Conservation (phyloP, 257 asterid species). For the Agastache rugosa region DNA sequence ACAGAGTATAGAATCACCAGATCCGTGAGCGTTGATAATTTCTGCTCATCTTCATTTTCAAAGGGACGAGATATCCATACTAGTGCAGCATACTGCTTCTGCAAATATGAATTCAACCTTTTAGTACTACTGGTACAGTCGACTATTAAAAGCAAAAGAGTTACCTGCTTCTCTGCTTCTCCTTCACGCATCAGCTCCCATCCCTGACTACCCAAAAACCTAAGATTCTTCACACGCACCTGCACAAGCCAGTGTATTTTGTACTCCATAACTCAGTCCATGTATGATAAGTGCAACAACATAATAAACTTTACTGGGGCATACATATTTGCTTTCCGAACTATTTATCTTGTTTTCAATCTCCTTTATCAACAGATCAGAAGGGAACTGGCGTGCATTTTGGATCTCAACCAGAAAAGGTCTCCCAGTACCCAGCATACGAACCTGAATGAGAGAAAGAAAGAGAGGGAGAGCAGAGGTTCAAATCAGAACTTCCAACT, state of each 20-base stretch:
- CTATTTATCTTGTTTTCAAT: conserved; percentile 76
- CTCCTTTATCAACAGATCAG: conserved; percentile 67
- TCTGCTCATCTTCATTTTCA: conserved; percentile 53
- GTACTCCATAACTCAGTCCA: conserved; percentile 29
- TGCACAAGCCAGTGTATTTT: conserved; percentile 36
- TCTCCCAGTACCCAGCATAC: conserved; percentile 96
- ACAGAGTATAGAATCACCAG: conserved; percentile 47
- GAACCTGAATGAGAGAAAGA: conserved; percentile 62
- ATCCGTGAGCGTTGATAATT: conserved; percentile 62
- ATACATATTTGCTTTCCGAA: conserved; percentile 67
- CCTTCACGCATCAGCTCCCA: conserved; percentile 99
- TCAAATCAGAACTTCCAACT: conserved; percentile 30
- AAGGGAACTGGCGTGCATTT: conserved; percentile 78
- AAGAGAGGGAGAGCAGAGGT: background rate
- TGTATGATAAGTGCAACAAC: conserved; percentile 27
- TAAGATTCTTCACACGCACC: conserved; percentile 86
- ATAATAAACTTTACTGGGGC: conserved; percentile 35
- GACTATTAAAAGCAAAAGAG: conserved; percentile 22
- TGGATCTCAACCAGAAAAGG: conserved; percentile 93
- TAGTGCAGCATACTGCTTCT: conserved; percentile 92
- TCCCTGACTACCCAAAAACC: conserved; percentile 72
- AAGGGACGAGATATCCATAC: conserved; percentile 92
- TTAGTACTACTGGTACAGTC: conserved; percentile 16
- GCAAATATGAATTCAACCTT: conserved; percentile 36
- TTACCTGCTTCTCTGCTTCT: conserved; percentile 96